Conservation (phyloP, 441 rosid genomes). For the Biscutella laevigata region DNA sequence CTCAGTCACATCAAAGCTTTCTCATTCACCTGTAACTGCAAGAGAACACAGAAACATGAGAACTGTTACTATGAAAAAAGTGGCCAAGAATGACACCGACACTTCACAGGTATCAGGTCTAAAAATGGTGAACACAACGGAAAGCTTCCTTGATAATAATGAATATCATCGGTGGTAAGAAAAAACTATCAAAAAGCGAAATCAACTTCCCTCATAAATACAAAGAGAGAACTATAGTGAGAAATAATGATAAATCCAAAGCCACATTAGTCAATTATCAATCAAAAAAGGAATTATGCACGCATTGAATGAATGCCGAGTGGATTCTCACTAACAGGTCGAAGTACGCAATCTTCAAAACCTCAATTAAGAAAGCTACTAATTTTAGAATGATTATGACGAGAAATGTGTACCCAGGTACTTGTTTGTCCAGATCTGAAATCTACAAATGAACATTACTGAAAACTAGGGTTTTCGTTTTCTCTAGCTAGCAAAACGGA, state of each 20-base stretch:
- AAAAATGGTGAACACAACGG: conserved; percentile 10
- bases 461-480: conserved; percentile 23
- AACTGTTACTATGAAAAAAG: not conserved
- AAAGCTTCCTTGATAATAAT: conserved; percentile 8
- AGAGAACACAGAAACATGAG: conserved; percentile 1
- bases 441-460: not conserved
- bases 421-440: conserved; percentile 20
- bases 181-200: not conserved
- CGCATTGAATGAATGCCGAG: not conserved
- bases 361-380: conserved; percentile 8
- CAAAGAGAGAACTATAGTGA: not conserved
- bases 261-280: conserved; percentile 10
- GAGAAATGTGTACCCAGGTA: not conserved
- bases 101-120: conserved; percentile 9
- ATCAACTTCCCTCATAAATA: too few relatives aligned
- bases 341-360: not conserved
- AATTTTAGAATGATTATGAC: conserved; percentile 7
- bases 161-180: not conserved
- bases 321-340: not conserved
- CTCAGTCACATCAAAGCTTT: conserved; percentile 13
- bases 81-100: conserved; percentile 7
- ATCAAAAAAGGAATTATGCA: conserved; percentile 1
- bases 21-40: conserved; percentile 11
- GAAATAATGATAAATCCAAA: conserved; percentile 11
- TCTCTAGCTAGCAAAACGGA: conserved; percentile 8